These are phyloP conservation scores for Carnegiea gigantea DNA, from an alignment of 179 eudicot genomes.

Conservation along the genomic window DNA sequence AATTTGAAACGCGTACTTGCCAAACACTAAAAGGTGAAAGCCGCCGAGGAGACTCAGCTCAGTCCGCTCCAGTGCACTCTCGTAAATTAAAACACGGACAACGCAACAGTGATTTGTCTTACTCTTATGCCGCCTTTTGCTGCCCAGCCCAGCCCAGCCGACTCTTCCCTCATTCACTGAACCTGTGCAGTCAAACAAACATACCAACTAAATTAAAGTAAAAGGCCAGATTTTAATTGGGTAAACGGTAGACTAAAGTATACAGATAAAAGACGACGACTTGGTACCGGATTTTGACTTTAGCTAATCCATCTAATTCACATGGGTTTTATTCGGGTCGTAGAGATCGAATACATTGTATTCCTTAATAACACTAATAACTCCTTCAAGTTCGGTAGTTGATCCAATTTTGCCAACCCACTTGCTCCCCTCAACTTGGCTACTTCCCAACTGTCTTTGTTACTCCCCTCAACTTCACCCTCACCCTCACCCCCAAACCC, in stretches of 20 bases:
- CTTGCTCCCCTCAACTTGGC: slow-evolving; percentile 25
- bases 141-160: neutral
- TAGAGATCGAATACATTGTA: neutral
- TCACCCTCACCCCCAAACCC: neutral
- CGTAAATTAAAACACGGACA: neutral
- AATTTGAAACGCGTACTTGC: slow-evolving; percentile 7
- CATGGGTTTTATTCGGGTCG: neutral
- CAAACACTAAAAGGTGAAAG: neutral
- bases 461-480: too few relatives aligned
- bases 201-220: too few relatives aligned
- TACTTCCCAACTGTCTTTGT: slow-evolving; percentile 17
- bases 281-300: slow-evolving; percentile 10
- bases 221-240: neutral
- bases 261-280: neutral
- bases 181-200: neutral
- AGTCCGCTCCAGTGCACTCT: neutral
- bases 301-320: slow-evolving; percentile 11
- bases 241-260: neutral
- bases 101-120: neutral
- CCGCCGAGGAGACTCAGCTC: slow-evolving; percentile 1
- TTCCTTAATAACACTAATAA: neutral
- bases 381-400: slow-evolving; percentile 8
- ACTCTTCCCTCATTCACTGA: neutral
- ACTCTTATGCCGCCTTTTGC: slow-evolving; percentile 9
- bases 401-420: slow-evolving; percentile 23